Conservation (phyloP, 2,329 filamentous ascomycete species). For the Mollisia scopiformis region DNA sequence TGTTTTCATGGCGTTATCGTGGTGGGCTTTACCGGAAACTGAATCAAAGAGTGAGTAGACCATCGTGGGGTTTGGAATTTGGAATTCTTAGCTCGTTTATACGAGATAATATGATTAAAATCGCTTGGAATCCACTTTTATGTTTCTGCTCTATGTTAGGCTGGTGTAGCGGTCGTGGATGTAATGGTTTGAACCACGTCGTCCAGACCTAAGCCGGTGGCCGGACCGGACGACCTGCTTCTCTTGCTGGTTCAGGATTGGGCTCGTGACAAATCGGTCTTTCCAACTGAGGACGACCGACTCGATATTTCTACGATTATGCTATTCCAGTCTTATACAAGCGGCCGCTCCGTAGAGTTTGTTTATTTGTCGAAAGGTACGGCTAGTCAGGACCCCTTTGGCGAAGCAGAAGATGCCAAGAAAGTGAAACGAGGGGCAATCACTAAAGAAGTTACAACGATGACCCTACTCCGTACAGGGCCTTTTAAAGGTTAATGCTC, state of each 20-base stretch:
- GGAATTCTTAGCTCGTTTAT: no score
- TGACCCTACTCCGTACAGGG: no score
- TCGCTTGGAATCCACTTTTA: no score
- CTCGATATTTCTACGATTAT: conserved; percentile 30
- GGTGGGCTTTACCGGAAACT: background rate
- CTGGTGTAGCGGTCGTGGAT: no score
- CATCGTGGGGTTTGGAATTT: no score
- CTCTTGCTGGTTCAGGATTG: conserved; percentile 27
- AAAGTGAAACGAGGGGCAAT: background rate
- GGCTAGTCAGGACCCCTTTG: conserved; percentile 26
- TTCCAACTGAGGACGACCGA: conserved; percentile 29
- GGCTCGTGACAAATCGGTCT: conserved; percentile 29
- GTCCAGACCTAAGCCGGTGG: conserved; percentile 25
- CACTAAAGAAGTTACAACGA: conserved; percentile 44
- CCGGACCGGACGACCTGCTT: conserved; percentile 27
- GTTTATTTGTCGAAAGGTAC: conserved; percentile 31
- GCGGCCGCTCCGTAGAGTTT: conserved; percentile 29
- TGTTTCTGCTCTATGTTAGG: no score
- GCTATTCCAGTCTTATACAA: conserved; percentile 31
- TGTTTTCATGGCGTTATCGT: background rate
- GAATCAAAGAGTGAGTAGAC: background rate
- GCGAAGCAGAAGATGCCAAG: conserved; percentile 22
- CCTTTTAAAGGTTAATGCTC: no score
- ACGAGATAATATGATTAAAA: no score
- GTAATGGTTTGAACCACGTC: no score